These are phyloP conservation scores for Xanthoconium purpureum DNA, from an alignment of 768 basidiomycete species.

Conservation along the genomic window DNA sequence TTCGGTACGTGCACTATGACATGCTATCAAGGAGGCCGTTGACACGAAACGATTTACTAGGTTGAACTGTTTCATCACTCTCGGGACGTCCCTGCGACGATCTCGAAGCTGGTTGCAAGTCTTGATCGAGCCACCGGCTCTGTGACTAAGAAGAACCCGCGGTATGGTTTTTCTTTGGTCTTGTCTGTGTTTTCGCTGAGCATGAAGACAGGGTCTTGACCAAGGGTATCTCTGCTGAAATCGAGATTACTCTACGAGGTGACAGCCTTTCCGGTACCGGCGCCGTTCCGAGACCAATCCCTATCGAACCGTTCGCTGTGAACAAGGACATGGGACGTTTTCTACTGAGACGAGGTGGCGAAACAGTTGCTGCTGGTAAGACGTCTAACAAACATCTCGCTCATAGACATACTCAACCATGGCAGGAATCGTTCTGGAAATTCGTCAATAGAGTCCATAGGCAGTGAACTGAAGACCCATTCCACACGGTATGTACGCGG, in stretches of 20 bases:
- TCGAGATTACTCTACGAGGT: slow-evolving; percentile 74
- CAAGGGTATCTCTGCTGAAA: slow-evolving; percentile 82
- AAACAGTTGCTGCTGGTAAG: slow-evolving; percentile 90
- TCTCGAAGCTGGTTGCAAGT: slow-evolving; percentile 74
- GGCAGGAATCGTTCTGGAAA: slow-evolving; percentile 45
- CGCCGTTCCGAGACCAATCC: slow-evolving; percentile 55
- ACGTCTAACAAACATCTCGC: not conserved
- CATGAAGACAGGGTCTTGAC: slow-evolving; percentile 62
- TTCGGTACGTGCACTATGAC: slow-evolving; percentile 50
- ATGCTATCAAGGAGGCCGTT: not conserved
- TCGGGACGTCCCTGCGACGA: slow-evolving; percentile 84
- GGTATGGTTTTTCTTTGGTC: slow-evolving; percentile 41
- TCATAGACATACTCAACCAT: slow-evolving; percentile 1
- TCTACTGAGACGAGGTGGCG: slow-evolving; percentile 81
- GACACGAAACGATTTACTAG: slow-evolving; percentile 34
- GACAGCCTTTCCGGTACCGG: slow-evolving; percentile 47
- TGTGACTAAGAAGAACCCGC: slow-evolving; percentile 73
- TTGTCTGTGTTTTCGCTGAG: slow-evolving; percentile 4
- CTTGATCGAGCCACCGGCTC: slow-evolving; percentile 77
- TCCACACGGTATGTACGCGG: slow-evolving; percentile 15
- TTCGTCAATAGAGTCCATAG: slow-evolving; percentile 27
- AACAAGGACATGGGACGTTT: slow-evolving; percentile 98
- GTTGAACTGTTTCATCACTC: slow-evolving; percentile 96
- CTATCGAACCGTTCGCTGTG: slow-evolving; percentile 77
- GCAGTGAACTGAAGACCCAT: not conserved